Conservation (phyloP, 805 yeast species). For the Isabelozyma heimii region DNA sequence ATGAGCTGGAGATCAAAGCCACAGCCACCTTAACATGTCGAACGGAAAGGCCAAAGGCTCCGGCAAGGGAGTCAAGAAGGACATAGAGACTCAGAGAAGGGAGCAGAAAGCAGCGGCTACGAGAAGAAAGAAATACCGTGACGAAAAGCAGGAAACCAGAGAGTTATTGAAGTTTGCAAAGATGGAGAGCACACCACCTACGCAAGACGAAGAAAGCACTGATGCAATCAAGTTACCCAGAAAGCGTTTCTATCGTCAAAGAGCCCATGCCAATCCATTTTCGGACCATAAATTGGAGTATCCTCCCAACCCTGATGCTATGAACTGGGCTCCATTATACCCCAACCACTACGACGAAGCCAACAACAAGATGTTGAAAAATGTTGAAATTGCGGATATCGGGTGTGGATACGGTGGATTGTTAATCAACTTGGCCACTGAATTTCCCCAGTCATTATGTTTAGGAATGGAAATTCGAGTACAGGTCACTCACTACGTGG, state of each 20-base stretch:
- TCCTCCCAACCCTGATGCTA: constrained; percentile 72
- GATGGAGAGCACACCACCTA: constrained; percentile 25
- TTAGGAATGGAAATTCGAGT: constrained; percentile 98
- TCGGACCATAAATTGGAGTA: constrained; percentile 92
- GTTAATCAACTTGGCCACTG: constrained; percentile 73
- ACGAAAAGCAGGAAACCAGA: constrained; percentile 43
- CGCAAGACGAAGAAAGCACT: constrained; percentile 11
- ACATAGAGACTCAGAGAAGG: constrained; percentile 14
- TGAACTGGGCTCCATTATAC: constrained; percentile 84
- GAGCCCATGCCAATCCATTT: constrained; percentile 98
- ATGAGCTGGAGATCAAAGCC: neutral
- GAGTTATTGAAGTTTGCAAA: constrained; percentile 44
- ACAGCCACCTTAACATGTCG: neutral
- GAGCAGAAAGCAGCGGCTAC: constrained; percentile 28
- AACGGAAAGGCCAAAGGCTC: neutral
- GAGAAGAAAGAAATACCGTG: constrained; percentile 50
- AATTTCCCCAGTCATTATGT: constrained; percentile 68
- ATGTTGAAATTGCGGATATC: constrained; percentile 88
- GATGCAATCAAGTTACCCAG: constrained; percentile 59
- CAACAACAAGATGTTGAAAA: constrained; percentile 40
- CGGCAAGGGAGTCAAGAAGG: constrained; percentile 5
- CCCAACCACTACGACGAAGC: constrained; percentile 54
- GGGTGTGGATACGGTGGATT: constrained; percentile 99
- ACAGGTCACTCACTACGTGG: constrained; percentile 95
- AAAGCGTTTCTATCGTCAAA: constrained; percentile 86